phyloP scores from a whole-genome alignment of 2,329 filamentous ascomycete genomes.

The Acephala macrosclerotiorum region DNA sequence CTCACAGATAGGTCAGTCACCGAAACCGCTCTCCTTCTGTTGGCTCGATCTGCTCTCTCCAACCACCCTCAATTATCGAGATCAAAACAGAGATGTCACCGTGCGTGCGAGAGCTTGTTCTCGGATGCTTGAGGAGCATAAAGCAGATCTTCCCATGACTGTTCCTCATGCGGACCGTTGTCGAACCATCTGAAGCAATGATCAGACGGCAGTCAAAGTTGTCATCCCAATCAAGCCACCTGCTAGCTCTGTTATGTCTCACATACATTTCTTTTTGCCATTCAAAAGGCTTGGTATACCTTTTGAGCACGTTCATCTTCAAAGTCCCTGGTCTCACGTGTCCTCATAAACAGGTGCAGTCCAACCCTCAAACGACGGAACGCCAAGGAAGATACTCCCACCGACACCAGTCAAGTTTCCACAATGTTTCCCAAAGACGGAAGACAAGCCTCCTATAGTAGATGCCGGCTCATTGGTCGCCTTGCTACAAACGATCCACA shows the following conservation, averaged over 20 bases:
- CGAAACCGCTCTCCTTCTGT: conserved; percentile 1
- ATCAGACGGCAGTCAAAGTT: conserved; percentile 23
- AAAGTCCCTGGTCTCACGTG: conserved; percentile 29
- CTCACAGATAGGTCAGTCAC: conserved; percentile 12
- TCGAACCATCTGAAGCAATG: conserved; percentile 23
- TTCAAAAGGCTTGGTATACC: conserved; percentile 8
- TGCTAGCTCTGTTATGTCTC: conserved; percentile 22
- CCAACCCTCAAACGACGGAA: conserved; percentile 29
- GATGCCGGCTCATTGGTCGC: conserved; percentile 52
- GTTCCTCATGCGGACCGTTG: neutral
- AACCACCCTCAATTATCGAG: neutral
- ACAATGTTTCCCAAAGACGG: conserved; percentile 43
- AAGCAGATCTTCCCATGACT: conserved; percentile 3
- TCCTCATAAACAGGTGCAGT: conserved; percentile 32
- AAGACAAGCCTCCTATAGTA: conserved; percentile 46
- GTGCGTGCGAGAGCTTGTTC: conserved; percentile 1
- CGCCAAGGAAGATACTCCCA: conserved; percentile 35
- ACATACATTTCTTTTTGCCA: conserved; percentile 12
- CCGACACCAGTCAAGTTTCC: conserved; percentile 41
- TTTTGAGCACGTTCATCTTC: conserved; percentile 2
- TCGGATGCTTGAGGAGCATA: conserved; percentile 1
- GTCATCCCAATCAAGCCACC: conserved; percentile 8
- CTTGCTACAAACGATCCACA: conserved; percentile 61
- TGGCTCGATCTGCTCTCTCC: neutral
- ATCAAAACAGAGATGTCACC: neutral